These are phyloP conservation scores for Alnus glutinosa DNA, from an alignment of 306 rosid genomes.

Conservation along the genomic window DNA sequence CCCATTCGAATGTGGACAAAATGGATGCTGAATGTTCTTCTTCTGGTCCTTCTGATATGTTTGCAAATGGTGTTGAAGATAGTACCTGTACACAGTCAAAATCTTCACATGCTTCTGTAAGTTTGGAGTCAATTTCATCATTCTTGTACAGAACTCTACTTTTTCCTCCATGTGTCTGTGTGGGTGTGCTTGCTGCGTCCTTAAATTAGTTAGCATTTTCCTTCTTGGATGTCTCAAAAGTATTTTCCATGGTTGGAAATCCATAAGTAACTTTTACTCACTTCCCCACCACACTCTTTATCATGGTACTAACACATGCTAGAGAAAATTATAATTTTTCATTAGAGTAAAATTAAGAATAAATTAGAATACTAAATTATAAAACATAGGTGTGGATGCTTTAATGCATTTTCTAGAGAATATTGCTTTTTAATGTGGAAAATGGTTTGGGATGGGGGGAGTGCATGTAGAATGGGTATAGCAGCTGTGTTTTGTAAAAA, in stretches of 20 bases:
- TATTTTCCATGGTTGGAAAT: background rate
- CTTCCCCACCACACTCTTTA: background rate
- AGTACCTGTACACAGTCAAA: slow-evolving; percentile 33
- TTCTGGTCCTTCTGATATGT: slow-evolving; percentile 43
- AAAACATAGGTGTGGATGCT: background rate
- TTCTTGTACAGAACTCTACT: background rate
- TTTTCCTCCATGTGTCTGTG: background rate
- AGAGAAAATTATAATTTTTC: background rate
- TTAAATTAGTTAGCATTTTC: background rate
- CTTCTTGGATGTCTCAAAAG: background rate
- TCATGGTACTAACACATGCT: background rate
- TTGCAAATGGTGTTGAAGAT: slow-evolving; percentile 56
- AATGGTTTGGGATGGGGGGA: background rate
- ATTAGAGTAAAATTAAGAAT: background rate
- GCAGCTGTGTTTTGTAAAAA: slow-evolving; percentile 1
- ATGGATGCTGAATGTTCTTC: slow-evolving; percentile 63
- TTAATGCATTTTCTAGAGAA: background rate
- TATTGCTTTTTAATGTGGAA: background rate
- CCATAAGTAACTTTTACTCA: background rate
- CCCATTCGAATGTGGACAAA: slow-evolving; percentile 44
- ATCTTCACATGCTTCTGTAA: slow-evolving; percentile 57
- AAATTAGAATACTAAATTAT: background rate
- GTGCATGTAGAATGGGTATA: background rate
- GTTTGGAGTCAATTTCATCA: slow-evolving; percentile 26
- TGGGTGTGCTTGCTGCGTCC: background rate